Base-by-base conservation (phyloP, 495 filamentous ascomycete genomes). In the Talaromyces trachyspermus region DNA sequence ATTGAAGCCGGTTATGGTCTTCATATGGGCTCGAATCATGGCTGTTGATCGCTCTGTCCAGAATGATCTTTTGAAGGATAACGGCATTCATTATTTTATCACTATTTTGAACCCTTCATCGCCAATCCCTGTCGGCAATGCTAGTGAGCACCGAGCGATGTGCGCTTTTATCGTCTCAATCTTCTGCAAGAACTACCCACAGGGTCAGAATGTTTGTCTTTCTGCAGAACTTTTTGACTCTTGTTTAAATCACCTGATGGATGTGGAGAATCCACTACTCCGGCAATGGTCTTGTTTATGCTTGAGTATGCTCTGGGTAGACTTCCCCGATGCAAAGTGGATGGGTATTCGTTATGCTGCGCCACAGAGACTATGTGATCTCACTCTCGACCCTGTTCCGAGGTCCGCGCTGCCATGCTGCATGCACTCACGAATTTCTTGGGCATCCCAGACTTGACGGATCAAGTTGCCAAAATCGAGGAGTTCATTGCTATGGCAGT, bases 1-100 rank as follows among this genome's bases (percentile, higher is more conserved):
- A 61, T 69, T 99, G 41, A 97, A 97, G 58, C 90, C 92, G 1
- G 90, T 96, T 20, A 96, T 99, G 91, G 89, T 99, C 15, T 99
- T 97, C 65, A 99, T 99, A 50, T 99, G 92, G 92, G 89, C 94
- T 9, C 79, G 92, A 42, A 90, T 99, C 29, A 81, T 99, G 53
- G 92, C 92, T 30, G 94, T 99, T 15, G 92, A 97, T 54, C 79
- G 89, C 49, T 85, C 85, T 8, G 95, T 92, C 57, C 92, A 99
- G 61, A 77, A 79, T 30, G 92, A 97, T 60, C 69, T 99, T 2
- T 75, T 99, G 47, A 95, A 95, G 63, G 92, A 99, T 58, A 95
- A 88, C 55, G 91, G 92, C 2, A 97, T 95, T 56, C 86, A 86
- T 49, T 99, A 99, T 61, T 99, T 99, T 63, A 85, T 92, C 30